Base-by-base conservation (phyloP, 129 eudicot species). In the Flaveria trinervia region DNA sequence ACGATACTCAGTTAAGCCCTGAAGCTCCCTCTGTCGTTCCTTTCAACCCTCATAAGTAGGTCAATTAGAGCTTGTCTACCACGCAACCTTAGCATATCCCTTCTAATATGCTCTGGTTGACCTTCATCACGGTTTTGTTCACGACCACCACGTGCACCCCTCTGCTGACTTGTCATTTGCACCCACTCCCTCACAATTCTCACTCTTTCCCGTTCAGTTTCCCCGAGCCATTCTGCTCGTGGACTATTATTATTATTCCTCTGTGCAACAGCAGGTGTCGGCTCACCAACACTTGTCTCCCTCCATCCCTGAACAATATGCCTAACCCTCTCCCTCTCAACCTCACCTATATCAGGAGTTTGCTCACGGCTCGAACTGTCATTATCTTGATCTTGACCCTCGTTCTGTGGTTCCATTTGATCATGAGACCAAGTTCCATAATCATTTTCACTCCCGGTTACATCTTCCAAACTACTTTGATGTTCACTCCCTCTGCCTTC, bases 111-210 rank as follows among this genome's bases (percentile, higher is more conserved):
- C 88, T 95, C 99, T 6, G 96, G 94, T 60, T 84, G 96, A 18
- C 94, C 89, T 55, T 89, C 97, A 74, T 83, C 94, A 83, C 73
- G 88, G 78, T 49, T 79, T 71, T 70, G 85, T 67, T 70, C 67
- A 69, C 59, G 87, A 45, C 88, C 74, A 54, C 83, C 84, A 49
- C 92, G 92, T 3, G 80, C 12, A 28, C 97, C 96, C 80, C 99
- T 88, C 65, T 95, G 96, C 81, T 91, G 96, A 79, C 96, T 91
- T 9, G 97, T 85, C 96, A 89, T 95, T 62, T 95, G 99, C 62
- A 95, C 97, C 97, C 96, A 91, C 81, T 91, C 99, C 84, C 99
- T 89, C 76, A 89, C 99, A 73, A 89, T 84, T 80, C 99, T 89
- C 77, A 95, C 99, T 83, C 97, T 84, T 78, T 91, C 99, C 55